Percentiles rank a stretch among this genome's conserved stretches.
These are phyloP conservation scores for Ceratobasidium sp. DNA, from an alignment of 1,284 basidiomycete genomes.

Conservation along the genomic window DNA sequence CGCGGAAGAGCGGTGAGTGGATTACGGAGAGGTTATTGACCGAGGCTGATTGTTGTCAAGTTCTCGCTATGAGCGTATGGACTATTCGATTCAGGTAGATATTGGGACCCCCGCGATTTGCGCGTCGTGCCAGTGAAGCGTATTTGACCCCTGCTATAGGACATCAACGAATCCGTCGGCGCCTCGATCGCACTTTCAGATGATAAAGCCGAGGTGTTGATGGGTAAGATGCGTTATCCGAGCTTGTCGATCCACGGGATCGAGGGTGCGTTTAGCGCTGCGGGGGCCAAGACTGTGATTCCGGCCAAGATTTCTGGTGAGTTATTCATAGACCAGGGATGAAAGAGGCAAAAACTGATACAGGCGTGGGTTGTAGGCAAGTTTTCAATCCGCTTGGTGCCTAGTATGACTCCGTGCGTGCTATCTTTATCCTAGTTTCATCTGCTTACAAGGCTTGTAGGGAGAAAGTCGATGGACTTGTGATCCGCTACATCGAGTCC, in stretches of 20 bases:
- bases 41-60: conserved; percentile 17
- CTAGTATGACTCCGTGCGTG: conserved; percentile 46
- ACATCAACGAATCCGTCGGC: conserved; percentile 86
- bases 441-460: conserved; percentile 33
- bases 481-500: conserved; percentile 73
- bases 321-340: conserved; percentile 48
- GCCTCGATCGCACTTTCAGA: conserved; percentile 78
- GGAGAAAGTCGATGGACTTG: conserved; percentile 75
- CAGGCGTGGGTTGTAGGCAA: too few relatives aligned
- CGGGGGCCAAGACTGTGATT: conserved; percentile 95
- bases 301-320: conserved; percentile 83
- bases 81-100: conserved; percentile 43
- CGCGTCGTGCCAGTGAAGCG: neutral
- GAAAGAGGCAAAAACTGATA: too few relatives aligned
- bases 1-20: conserved; percentile 75
- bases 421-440: conserved; percentile 13
- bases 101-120: too few relatives aligned
- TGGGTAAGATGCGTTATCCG: conserved; percentile 90
- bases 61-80: conserved; percentile 34
- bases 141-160: conserved; percentile 55
- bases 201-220: conserved; percentile 86
- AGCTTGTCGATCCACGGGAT: conserved; percentile 95
- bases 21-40: neutral
- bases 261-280: conserved; percentile 93
- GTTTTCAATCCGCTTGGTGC: conserved; percentile 86